Base-by-base conservation (phyloP, 2,329 filamentous ascomycete species). In the Stagonosporopsis cucurbitacearum region DNA sequence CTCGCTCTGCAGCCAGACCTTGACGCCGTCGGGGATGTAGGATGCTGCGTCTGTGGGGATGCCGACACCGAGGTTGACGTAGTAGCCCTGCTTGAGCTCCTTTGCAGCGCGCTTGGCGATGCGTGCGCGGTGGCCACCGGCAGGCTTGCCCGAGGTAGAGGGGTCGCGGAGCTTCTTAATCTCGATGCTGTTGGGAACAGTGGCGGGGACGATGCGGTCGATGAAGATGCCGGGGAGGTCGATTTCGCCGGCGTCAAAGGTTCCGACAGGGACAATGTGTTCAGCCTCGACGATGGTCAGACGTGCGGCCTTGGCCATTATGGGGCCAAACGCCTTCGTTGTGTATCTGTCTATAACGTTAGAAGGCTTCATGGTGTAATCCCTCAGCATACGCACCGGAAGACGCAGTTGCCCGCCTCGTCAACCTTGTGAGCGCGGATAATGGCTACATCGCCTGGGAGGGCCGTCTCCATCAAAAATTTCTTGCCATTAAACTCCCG, bases 1-100 rank as follows among this genome's bases (percentile, higher is more conserved):
- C 54, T 80, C 78, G 50, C 69, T 92, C 80, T 96, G 78, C 5
- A 80, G 65, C 72, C 77, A 77, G 2, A 80, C 92, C 74, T 94
- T 88, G 19, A 67, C 67, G 7, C 60, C 65, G 2, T 64, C 49
- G 4, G 71, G 71, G 2, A 96, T 90, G 69, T 94, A 96, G 52
- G 84, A 88, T 2, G 92, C 91, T 1, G 92, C 92, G 46, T 95
- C 84, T 86, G 95, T 96, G 45, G 92, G 92, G 87, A 96, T 96
- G 56, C 92, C 92, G 65, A 96, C 96, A 57, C 92, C 92, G 52
- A 96, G 78, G 77, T 96, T 96, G 64, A 91, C 92, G 75, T 96
- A 96, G 90, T 94, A 95, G 77, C 92, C 92, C 75, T 96, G 92
- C 83, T 94, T 91, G 80, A 96, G 94, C 79, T 96, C 92, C 80